These are phyloP conservation scores for Claviceps monticola DNA, from an alignment of 2,329 filamentous ascomycete genomes.

Conservation along the genomic window DNA sequence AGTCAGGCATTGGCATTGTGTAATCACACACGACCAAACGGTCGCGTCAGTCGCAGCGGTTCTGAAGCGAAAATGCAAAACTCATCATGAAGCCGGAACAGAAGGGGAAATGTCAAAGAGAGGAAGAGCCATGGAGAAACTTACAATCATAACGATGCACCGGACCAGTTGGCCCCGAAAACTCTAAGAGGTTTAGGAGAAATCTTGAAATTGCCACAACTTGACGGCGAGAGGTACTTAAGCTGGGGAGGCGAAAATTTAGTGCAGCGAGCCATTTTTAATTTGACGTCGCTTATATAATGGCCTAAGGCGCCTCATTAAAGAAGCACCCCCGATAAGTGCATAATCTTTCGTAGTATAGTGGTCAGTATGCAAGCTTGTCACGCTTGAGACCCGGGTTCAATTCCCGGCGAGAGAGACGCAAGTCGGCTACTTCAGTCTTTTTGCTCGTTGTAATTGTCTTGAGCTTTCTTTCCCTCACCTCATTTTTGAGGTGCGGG, in stretches of 20 bases:
- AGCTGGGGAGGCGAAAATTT: neutral
- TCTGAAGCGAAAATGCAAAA: conserved; percentile 31
- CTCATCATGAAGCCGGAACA: conserved; percentile 24
- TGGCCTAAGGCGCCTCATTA: neutral
- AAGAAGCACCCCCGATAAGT: neutral
- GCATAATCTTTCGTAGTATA: conserved; percentile 3
- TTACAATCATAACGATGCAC: conserved; percentile 24
- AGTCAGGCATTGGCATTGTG: conserved; percentile 27
- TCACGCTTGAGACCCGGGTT: conserved; percentile 4
- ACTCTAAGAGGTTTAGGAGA: neutral
- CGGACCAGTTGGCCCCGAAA: conserved; percentile 3
- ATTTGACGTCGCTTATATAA: neutral
- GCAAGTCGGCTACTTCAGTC: fast-evolving
- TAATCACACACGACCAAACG: conserved; percentile 29
- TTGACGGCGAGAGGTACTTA: neutral
- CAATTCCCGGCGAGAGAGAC: conserved; percentile 3
- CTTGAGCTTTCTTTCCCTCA: neutral
- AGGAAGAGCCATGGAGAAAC: conserved; percentile 9
- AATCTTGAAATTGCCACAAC: neutral
- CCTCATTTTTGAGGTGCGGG: neutral
- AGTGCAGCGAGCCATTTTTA: neutral
- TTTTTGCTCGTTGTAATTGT: neutral
- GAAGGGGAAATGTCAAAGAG: neutral
- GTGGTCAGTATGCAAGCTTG: conserved; percentile 4
- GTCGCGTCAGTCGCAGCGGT: conserved; percentile 36